phyloP scores from a whole-genome alignment of 768 basidiomycete species.

The Dentipellis fragilis region DNA sequence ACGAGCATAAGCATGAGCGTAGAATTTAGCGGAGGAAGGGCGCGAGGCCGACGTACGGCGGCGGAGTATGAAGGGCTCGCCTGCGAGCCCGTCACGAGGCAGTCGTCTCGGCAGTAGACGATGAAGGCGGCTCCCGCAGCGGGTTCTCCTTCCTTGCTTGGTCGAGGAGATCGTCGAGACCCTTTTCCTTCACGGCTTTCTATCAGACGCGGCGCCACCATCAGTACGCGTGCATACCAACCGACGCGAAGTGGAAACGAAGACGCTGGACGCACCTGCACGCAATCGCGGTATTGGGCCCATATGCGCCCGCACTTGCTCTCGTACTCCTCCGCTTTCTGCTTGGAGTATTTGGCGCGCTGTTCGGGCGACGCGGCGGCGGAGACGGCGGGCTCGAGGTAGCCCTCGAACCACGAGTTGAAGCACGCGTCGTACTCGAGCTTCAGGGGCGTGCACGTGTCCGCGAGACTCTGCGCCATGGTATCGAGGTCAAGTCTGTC shows the following conservation, averaged over 20 bases:
- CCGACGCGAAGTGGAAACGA: not conserved
- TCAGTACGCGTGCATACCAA: not conserved
- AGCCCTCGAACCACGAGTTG: slow-evolving; percentile 96
- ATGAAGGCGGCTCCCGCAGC: slow-evolving; percentile 45
- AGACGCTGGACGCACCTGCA: slow-evolving; percentile 50
- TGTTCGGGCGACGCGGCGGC: slow-evolving; percentile 27
- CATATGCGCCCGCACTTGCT: slow-evolving; percentile 76
- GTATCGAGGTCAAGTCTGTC: not conserved
- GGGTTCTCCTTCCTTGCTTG: slow-evolving; percentile 44
- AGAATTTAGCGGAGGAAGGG: no score
- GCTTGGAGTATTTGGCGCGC: slow-evolving; percentile 52
- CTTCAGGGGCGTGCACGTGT: slow-evolving; percentile 85
- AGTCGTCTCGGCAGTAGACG: slow-evolving; percentile 8
- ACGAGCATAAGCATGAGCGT: no score
- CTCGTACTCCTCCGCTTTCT: slow-evolving; percentile 85
- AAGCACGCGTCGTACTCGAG: slow-evolving; percentile 89
- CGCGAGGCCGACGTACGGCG: no score
- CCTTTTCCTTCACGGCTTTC: slow-evolving; percentile 75
- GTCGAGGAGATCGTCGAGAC: slow-evolving; percentile 62
- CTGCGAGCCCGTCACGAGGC: no score
- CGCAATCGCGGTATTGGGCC: slow-evolving; percentile 69
- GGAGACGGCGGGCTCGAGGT: slow-evolving; percentile 71
- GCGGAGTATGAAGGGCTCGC: no score
- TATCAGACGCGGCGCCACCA: slow-evolving; percentile 18
- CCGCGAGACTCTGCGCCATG: slow-evolving; percentile 76